Conservation (phyloP, 768 basidiomycete species). For the Daedalea quercina region DNA sequence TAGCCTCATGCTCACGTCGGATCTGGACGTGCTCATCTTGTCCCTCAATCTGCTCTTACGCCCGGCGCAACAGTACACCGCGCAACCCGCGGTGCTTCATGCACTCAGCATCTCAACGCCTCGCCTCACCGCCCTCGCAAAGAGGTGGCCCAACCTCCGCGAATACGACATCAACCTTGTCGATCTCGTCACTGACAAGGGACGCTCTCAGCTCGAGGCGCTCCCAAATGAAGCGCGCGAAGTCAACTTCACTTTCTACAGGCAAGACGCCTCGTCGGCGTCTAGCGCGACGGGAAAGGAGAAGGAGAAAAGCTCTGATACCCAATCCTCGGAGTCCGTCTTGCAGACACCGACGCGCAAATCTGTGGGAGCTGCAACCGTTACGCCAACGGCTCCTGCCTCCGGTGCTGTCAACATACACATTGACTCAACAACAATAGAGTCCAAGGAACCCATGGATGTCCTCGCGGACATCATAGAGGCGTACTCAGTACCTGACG, state of each 20-base stretch:
- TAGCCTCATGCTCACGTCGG: constrained; percentile 79
- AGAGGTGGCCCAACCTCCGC: constrained; percentile 76
- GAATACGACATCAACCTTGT: constrained; percentile 75
- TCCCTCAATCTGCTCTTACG: constrained; percentile 83
- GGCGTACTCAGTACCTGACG: constrained; percentile 60
- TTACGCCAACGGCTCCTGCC: constrained; percentile 26
- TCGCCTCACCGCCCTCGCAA: constrained; percentile 76
- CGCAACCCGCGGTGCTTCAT: constrained; percentile 77
- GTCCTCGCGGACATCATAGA: constrained; percentile 72
- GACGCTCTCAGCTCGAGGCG: constrained; percentile 44
- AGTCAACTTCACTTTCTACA: constrained; percentile 78
- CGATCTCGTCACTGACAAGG: constrained; percentile 58
- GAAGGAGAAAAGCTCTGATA: constrained; percentile 42
- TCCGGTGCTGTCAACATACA: constrained; percentile 53
- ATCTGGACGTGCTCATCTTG: constrained; percentile 81
- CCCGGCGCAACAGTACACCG: constrained; percentile 92
- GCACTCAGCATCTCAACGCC: constrained; percentile 76
- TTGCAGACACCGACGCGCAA: constrained; percentile 44
- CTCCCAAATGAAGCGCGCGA: constrained; percentile 72
- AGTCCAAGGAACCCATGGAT: constrained; percentile 61
- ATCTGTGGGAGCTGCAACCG: constrained; percentile 22
- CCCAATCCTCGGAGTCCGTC: constrained; percentile 34
- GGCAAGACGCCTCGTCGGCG: constrained; percentile 35
- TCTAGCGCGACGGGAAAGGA: constrained; percentile 19
- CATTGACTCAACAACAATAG: constrained; percentile 54